A percentile compares a stretch with the other conserved stretches of the same genome.
These are phyloP conservation scores for Pseudopithomyces maydicus DNA, from an alignment of 2,329 filamentous ascomycete species.

Conservation along the genomic window DNA sequence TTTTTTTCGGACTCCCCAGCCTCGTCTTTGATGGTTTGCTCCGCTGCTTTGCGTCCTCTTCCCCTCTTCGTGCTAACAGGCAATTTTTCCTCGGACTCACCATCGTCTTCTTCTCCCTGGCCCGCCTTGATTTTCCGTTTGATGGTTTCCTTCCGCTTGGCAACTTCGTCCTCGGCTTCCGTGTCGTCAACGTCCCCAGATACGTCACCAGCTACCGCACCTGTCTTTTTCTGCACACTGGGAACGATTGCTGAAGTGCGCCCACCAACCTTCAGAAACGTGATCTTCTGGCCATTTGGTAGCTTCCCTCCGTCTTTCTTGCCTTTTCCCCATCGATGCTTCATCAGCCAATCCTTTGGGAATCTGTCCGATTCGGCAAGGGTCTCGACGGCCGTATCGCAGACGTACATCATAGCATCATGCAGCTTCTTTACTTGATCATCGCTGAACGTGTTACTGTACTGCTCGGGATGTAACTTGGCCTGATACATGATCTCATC, in stretches of 20 bases:
- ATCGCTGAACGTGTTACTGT: slow-evolving; percentile 79
- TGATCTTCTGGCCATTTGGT: slow-evolving; percentile 83
- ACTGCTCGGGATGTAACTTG: slow-evolving; percentile 88
- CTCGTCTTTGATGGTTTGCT: neutral
- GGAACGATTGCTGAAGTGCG: slow-evolving; percentile 90
- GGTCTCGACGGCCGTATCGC: slow-evolving; percentile 75
- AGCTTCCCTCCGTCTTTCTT: slow-evolving; percentile 72
- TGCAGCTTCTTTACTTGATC: slow-evolving; percentile 74
- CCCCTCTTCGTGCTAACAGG: slow-evolving; percentile 25
- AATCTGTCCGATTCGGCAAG: slow-evolving; percentile 84
- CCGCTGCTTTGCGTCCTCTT: neutral
- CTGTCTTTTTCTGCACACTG: slow-evolving; percentile 81
- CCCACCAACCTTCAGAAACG: slow-evolving; percentile 86
- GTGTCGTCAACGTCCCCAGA: slow-evolving; percentile 38
- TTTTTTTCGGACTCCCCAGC: slow-evolving; percentile 20
- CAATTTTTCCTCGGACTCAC: slow-evolving; percentile 13
- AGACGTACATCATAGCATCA: slow-evolving; percentile 76
- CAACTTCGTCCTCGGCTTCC: slow-evolving; percentile 23
- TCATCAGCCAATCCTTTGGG: slow-evolving; percentile 83
- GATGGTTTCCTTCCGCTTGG: slow-evolving; percentile 35
- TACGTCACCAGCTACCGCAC: slow-evolving; percentile 61
- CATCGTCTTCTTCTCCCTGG: slow-evolving; percentile 29
- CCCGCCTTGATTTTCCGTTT: slow-evolving; percentile 42
- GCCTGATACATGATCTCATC: slow-evolving; percentile 94
- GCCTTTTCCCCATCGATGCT: slow-evolving; percentile 86